These are phyloP conservation scores for Sanghuangporus weigelae DNA, from an alignment of 1,284 basidiomycete genomes.

Conservation along the genomic window DNA sequence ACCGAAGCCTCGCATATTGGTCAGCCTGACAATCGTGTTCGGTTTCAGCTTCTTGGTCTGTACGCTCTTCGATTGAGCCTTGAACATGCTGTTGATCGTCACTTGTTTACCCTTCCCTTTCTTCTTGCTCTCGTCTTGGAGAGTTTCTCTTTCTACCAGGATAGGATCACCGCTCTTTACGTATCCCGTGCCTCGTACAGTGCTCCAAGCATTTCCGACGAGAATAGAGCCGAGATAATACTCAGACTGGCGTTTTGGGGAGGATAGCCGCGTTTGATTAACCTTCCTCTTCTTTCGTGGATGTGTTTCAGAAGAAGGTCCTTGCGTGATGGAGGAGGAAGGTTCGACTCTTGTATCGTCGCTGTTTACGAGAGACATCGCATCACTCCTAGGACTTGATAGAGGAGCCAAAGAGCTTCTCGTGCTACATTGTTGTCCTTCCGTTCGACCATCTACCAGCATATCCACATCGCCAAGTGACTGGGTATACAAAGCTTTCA, in stretches of 20 bases:
- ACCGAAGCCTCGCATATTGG: conserved; percentile 65
- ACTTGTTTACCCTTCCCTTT: conserved; percentile 53
- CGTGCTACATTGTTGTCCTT: neutral
- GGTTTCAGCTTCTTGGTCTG: conserved; percentile 45
- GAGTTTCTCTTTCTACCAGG: conserved; percentile 49
- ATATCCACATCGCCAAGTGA: neutral
- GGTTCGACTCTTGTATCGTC: neutral
- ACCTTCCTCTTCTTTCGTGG: conserved; percentile 8
- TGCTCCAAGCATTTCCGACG: conserved; percentile 77
- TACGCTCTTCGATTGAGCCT: conserved; percentile 39
- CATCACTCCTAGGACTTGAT: conserved; percentile 10
- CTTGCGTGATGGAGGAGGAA: neutral
- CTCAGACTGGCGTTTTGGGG: neutral
- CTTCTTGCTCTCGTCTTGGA: conserved; percentile 29
- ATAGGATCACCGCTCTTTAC: conserved; percentile 60
- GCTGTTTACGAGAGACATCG: neutral
- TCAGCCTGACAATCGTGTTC: conserved; percentile 64
- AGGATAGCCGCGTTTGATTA: neutral
- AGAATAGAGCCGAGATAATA: conserved; percentile 63
- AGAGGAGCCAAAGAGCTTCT: conserved; percentile 3
- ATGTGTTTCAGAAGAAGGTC: neutral
- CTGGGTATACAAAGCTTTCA: neutral
- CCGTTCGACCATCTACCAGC: neutral
- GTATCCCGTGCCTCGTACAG: conserved; percentile 67
- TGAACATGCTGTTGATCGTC: conserved; percentile 60